Evolutionary conservation across 192 early-diverging fungal species (phyloP).

Genomic region (Backusella mclennaniae): DNA sequence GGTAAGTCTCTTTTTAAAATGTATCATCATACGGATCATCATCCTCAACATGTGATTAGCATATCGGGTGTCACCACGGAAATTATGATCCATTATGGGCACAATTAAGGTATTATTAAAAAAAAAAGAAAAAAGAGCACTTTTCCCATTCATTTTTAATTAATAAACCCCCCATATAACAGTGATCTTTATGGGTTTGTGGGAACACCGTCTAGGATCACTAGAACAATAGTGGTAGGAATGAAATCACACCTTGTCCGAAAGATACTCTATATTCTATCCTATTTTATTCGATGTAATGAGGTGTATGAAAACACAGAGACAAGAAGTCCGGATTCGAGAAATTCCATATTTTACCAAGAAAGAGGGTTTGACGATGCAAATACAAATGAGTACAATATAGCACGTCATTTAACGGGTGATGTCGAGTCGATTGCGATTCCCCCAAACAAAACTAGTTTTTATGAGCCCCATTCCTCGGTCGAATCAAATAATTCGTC

Average conservation of each 20-base stretch:
- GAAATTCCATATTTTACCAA: constrained; percentile 17
- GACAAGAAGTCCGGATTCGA: constrained; percentile 2
- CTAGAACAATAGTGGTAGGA: constrained; percentile 53
- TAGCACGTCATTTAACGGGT: constrained; percentile 30
- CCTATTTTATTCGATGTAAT: constrained; percentile 59
- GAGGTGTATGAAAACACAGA: constrained; percentile 51
- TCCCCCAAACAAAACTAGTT: constrained; percentile 5
- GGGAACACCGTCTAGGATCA: constrained; percentile 45
- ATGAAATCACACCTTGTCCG: constrained; percentile 44
- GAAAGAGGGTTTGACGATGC: constrained; percentile 20
- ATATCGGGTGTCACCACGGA: constrained; percentile 27
- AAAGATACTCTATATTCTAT: constrained; percentile 49
- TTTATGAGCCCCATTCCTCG: background rate
- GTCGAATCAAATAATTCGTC: constrained; percentile 9
- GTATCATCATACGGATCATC: background rate
- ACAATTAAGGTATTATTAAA: constrained; percentile 42
- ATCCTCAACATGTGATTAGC: background rate
- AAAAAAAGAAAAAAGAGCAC: too few relatives aligned
- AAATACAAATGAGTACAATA: constrained; percentile 28
- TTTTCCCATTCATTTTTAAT: background rate
- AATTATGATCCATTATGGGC: constrained; percentile 60
- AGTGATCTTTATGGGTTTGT: constrained; percentile 56
- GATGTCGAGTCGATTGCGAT: constrained; percentile 22
- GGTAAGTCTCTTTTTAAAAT: constrained; percentile 23
- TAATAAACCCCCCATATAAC: too few relatives aligned